Percentiles rank a stretch among this genome's conserved stretches.
Evolutionary conservation across 1,139 yeast species (phyloP).

Genomic region (Entelexis sorbosivorans): DNA sequence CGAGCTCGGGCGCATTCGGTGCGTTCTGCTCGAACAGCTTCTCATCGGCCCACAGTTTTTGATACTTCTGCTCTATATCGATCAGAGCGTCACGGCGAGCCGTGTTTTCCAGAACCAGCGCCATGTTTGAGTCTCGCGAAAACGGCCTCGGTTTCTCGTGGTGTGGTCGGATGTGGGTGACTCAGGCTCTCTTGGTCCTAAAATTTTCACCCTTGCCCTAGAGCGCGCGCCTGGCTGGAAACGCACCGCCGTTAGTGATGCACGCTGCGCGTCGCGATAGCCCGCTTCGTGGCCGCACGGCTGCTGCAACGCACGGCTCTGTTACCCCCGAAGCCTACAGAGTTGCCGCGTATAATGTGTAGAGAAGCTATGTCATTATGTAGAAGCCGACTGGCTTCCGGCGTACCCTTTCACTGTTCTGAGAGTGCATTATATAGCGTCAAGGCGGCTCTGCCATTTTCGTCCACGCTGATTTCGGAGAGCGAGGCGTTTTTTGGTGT

Average conservation of each 20-base stretch:
- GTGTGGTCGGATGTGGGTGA: neutral
- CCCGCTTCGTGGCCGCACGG: no score
- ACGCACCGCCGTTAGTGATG: neutral
- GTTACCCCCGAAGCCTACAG: no score
- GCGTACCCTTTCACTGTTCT: neutral
- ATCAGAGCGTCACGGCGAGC: constrained; percentile 89
- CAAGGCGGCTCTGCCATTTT: neutral
- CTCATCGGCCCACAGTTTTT: constrained; percentile 75
- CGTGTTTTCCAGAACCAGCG: constrained; percentile 37
- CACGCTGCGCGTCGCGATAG: no score
- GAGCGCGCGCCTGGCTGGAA: neutral
- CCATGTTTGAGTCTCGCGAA: constrained; percentile 10
- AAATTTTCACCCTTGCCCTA: neutral
- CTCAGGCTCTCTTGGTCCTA: neutral
- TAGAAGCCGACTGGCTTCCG: no score
- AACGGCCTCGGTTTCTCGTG: neutral
- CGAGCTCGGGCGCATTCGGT: constrained; percentile 51
- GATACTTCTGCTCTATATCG: constrained; percentile 82
- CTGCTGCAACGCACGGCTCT: no score
- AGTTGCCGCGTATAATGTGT: no score
- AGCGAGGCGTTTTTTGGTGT: constrained; percentile 4
- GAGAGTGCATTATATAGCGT: neutral
- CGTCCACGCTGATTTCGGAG: neutral
- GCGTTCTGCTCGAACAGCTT: constrained; percentile 80
- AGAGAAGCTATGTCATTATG: no score